Conservation (phyloP, 306 rosid genomes). For the Dalbergia cultrata region DNA sequence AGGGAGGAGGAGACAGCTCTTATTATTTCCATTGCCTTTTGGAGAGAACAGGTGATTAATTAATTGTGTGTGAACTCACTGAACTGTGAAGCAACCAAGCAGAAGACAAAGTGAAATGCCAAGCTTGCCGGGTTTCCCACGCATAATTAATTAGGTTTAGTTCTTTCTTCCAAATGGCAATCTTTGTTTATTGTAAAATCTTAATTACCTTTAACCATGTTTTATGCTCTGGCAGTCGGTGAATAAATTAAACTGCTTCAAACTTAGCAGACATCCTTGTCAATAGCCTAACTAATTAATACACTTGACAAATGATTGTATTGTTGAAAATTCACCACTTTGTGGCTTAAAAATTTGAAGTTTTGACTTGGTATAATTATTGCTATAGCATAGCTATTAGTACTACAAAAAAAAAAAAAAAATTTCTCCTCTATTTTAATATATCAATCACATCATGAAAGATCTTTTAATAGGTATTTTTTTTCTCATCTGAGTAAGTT, state of each 20-base stretch:
- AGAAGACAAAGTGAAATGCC: neutral
- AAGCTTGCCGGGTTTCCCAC: too few relatives aligned
- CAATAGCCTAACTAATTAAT: neutral
- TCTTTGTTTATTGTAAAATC: neutral
- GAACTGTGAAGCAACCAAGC: slow-evolving; percentile 1
- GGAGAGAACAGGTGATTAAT: neutral
- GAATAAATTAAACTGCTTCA: slow-evolving; percentile 4
- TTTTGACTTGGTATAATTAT: slow-evolving; percentile 1
- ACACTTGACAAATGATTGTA: slow-evolving; percentile 10
- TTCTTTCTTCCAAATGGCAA: slow-evolving; percentile 17
- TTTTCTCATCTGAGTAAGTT: too few relatives aligned
- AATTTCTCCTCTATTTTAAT: too few relatives aligned
- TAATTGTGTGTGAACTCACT: neutral
- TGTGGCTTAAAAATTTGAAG: neutral
- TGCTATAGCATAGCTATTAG: neutral
- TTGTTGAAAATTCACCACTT: neutral
- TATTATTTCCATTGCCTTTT: neutral
- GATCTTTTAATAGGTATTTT: neutral
- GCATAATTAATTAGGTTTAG: neutral
- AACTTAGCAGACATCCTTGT: neutral
- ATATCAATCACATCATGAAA: neutral
- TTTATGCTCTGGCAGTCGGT: slow-evolving; percentile 16
- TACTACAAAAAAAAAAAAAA: too few relatives aligned
- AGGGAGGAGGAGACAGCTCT: neutral
- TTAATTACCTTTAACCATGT: neutral